phyloP scores from a whole-genome alignment of 352 stramenopile genomes.

The Pythium vanterpoolii region DNA sequence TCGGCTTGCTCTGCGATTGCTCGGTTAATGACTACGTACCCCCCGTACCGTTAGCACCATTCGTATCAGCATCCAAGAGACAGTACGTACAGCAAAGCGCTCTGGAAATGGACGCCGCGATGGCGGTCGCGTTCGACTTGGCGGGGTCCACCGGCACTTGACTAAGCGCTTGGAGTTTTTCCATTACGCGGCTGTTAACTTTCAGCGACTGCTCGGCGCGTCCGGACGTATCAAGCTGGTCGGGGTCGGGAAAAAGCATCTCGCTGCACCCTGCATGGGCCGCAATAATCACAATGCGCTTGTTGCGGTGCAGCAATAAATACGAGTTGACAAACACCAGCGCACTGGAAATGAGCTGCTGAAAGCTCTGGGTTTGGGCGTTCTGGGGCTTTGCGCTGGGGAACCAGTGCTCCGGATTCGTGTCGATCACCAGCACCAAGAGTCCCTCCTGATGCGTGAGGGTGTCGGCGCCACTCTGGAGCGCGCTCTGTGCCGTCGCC shows the following conservation, averaged over 20 bases:
- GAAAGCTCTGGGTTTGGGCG: constrained; percentile 32
- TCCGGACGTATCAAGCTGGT: constrained; percentile 59
- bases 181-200: constrained; percentile 70
- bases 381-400: constrained; percentile 28
- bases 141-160: constrained; percentile 39
- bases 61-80: not conserved
- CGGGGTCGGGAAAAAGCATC: constrained; percentile 76
- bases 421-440: constrained; percentile 79
- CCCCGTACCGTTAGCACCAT: not conserved
- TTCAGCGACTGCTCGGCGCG: constrained; percentile 67
- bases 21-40: constrained; percentile 75
- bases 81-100: constrained; percentile 69
- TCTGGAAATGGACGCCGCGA: constrained; percentile 74
- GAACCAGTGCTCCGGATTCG: constrained; percentile 76
- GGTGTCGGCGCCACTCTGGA: not conserved
- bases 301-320: constrained; percentile 81
- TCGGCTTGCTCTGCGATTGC: constrained; percentile 77
- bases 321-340: constrained; percentile 88
- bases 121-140: constrained; percentile 62
- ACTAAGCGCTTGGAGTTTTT: constrained; percentile 59
- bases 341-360: constrained; percentile 70
- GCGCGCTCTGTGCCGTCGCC: constrained; percentile 1
- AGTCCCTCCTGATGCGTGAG: constrained; percentile 42
- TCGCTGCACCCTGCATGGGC: constrained; percentile 65
- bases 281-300: constrained; percentile 81